Conservation (phyloP, 2,329 filamentous ascomycete genomes). For the Fusarium heterosporum region DNA sequence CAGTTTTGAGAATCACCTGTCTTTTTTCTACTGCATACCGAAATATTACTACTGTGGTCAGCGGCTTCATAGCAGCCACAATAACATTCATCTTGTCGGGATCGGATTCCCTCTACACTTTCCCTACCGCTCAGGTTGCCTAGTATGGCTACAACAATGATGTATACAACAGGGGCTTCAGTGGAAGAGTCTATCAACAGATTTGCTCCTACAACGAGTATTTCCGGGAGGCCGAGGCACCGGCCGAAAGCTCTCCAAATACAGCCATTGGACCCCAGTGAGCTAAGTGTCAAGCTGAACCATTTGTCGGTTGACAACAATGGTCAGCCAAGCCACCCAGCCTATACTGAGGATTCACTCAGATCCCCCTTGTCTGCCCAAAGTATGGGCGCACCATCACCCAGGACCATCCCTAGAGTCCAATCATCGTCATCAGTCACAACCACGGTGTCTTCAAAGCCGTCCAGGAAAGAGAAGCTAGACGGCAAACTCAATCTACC, state of each 20-base stretch:
- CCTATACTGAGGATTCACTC: conserved; percentile 48
- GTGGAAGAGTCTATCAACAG: conserved; percentile 27
- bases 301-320: conserved; percentile 64
- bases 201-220: conserved; percentile 14
- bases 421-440: conserved; percentile 3
- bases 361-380: conserved; percentile 19
- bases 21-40: not conserved
- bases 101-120: conserved; percentile 1
- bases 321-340: conserved; percentile 26
- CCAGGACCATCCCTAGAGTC: conserved; percentile 15
- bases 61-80: conserved; percentile 2
- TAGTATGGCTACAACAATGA: conserved; percentile 39
- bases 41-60: not conserved
- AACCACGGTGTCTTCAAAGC: conserved; percentile 12
- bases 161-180: conserved; percentile 36
- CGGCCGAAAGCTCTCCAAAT: conserved; percentile 45
- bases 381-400: conserved; percentile 22
- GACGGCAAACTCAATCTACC: conserved; percentile 13
- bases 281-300: conserved; percentile 65
- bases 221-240: conserved; percentile 35
- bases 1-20: not conserved
- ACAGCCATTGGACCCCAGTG: conserved; percentile 63
- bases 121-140: not conserved
- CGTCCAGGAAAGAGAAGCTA: conserved; percentile 21
- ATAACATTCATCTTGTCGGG: conserved; percentile 10